Percentiles rank a stretch among this genome's conserved stretches.
Conservation (phyloP, 2,329 filamentous ascomycete genomes). For the Botrytis porri region DNA sequence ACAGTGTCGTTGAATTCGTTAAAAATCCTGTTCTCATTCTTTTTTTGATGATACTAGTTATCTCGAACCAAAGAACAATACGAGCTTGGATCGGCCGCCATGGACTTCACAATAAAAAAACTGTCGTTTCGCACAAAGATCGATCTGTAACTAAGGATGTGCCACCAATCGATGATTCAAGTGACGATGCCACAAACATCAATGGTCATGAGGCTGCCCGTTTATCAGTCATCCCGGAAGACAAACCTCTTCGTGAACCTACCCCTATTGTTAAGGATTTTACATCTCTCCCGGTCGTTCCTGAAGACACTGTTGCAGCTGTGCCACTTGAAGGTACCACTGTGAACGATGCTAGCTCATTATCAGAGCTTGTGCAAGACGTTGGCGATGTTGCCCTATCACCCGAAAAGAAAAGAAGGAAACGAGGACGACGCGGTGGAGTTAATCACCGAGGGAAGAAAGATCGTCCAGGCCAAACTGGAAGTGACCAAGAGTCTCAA, state of each 20-base stretch:
- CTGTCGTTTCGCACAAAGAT: constrained; percentile 27
- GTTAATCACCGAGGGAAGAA: constrained; percentile 58
- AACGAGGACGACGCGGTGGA: constrained; percentile 69
- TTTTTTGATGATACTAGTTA: constrained; percentile 38
- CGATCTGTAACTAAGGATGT: neutral
- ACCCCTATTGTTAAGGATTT: neutral
- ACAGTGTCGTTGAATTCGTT: constrained; percentile 53
- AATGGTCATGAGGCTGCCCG: neutral
- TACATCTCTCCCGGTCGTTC: neutral
- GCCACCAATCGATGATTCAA: constrained; percentile 18
- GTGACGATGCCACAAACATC: neutral
- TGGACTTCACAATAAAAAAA: constrained; percentile 10
- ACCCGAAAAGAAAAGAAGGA: constrained; percentile 54
- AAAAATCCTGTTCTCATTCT: constrained; percentile 46
- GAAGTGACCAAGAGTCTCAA: constrained; percentile 39
- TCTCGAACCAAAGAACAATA: constrained; percentile 31
- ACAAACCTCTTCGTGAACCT: neutral
- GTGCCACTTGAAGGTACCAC: neutral
- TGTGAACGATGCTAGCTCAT: neutral
- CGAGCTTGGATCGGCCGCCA: constrained; percentile 38
- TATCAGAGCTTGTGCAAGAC: constrained; percentile 5
- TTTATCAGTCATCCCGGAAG: constrained; percentile 3
- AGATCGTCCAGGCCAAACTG: constrained; percentile 45
- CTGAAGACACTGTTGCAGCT: neutral
- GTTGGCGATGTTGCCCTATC: constrained; percentile 26